phyloP scores from a whole-genome alignment of 1,284 basidiomycete species.

The Hortiboletus rubellus region DNA sequence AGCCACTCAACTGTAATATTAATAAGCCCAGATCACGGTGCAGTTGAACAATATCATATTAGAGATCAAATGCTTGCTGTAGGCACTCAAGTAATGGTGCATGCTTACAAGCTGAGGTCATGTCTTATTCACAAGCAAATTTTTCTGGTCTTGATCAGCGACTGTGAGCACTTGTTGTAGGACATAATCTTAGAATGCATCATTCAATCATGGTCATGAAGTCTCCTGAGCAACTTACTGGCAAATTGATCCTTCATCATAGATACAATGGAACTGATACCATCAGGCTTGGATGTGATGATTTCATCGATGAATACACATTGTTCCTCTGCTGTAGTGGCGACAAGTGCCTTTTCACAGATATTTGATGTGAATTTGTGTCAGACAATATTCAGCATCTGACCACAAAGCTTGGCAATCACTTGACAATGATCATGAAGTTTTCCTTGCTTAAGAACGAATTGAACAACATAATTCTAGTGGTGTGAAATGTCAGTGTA shows the following conservation, averaged over 20 bases:
- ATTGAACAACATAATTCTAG: slow-evolving; percentile 95
- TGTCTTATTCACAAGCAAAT: slow-evolving; percentile 60
- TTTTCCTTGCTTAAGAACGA: slow-evolving; percentile 82
- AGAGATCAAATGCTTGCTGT: slow-evolving; percentile 77
- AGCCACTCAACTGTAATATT: slow-evolving; percentile 62
- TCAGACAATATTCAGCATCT: slow-evolving; percentile 76
- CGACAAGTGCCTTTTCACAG: slow-evolving; percentile 87
- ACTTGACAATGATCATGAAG: slow-evolving; percentile 70
- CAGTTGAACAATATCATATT: slow-evolving; percentile 51
- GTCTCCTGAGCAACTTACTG: slow-evolving; percentile 53
- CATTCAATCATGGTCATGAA: slow-evolving; percentile 1
- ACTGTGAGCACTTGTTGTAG: slow-evolving; percentile 73
- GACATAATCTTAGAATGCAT: slow-evolving; percentile 64
- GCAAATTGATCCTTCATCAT: slow-evolving; percentile 95
- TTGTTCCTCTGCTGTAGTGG: slow-evolving; percentile 62
- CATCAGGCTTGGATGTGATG: slow-evolving; percentile 62
- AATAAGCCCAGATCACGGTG: slow-evolving; percentile 5
- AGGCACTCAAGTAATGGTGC: slow-evolving; percentile 67
- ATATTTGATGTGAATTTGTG: slow-evolving; percentile 99
- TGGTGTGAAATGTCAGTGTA: slow-evolving; percentile 6
- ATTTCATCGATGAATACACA: slow-evolving; percentile 80
- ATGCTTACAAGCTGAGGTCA: slow-evolving; percentile 70
- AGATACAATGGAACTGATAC: slow-evolving; percentile 60
- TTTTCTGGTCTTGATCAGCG: slow-evolving; percentile 73
- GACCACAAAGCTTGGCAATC: slow-evolving; percentile 72